Conservation (phyloP, 805 yeast species). For the Sugiyamaella boreocaroliniensis region DNA sequence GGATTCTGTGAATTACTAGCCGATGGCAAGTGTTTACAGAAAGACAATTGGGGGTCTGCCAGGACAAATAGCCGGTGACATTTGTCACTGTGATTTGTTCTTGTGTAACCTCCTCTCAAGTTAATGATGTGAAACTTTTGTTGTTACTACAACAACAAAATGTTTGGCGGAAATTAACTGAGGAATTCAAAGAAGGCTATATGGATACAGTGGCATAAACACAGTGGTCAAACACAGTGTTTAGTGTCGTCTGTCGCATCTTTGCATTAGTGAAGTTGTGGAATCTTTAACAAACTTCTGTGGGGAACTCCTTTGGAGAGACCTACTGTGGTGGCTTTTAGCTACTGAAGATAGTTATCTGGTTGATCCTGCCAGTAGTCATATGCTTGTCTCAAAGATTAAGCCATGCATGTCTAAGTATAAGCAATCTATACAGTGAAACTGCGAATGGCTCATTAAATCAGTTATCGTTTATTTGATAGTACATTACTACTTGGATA, state of each 20-base stretch:
- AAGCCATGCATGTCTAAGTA: conserved; percentile 46
- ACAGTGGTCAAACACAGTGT: not conserved
- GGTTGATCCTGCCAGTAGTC: conserved; percentile 49
- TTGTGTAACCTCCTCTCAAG: conserved; percentile 21
- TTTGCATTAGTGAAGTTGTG: not conserved
- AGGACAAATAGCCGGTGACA: conserved; percentile 17
- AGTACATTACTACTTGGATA: conserved; percentile 43
- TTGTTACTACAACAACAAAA: not conserved
- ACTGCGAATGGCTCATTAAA: conserved; percentile 47
- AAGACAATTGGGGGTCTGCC: conserved; percentile 19
- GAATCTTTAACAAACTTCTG: conserved; percentile 10
- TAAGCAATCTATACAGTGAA: conserved; percentile 43
- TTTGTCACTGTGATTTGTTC: conserved; percentile 13
- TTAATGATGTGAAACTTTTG: conserved; percentile 8
- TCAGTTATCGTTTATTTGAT: conserved; percentile 46
- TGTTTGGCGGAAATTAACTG: conserved; percentile 16
- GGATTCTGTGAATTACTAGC: conserved; percentile 29
- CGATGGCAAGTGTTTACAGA: conserved; percentile 25
- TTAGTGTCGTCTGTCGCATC: conserved; percentile 1
- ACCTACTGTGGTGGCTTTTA: not conserved
- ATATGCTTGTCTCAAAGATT: conserved; percentile 48
- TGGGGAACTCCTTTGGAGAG: conserved; percentile 1
- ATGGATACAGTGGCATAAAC: conserved; percentile 10
- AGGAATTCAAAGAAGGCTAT: conserved; percentile 23
- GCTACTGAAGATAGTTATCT: conserved; percentile 31